Conservation (phyloP, 805 yeast species). For the Starmerella geochares region DNA sequence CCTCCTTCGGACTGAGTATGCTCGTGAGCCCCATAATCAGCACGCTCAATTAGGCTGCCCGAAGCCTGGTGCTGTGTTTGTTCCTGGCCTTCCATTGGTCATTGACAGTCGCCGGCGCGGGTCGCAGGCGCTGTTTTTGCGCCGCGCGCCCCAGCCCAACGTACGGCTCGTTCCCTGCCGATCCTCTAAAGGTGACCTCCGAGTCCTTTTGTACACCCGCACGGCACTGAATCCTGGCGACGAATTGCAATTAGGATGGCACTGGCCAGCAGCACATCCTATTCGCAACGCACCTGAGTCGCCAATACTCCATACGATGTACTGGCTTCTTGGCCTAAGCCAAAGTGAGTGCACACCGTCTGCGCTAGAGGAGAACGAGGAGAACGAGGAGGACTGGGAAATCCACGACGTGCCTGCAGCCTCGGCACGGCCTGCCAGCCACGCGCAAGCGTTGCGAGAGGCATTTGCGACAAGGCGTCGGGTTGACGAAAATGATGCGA, state of each 20-base stretch:
- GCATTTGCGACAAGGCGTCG: neutral
- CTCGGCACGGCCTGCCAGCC: neutral
- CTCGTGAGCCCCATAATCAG: slow-evolving; percentile 59
- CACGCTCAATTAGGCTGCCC: slow-evolving; percentile 62
- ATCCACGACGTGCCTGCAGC: neutral
- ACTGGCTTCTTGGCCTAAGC: slow-evolving; percentile 16
- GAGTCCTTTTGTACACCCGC: slow-evolving; percentile 48
- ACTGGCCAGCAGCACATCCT: slow-evolving; percentile 77
- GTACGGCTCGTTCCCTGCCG: slow-evolving; percentile 47
- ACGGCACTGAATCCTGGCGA: slow-evolving; percentile 50
- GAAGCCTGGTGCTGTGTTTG: slow-evolving; percentile 48
- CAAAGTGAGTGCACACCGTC: slow-evolving; percentile 8
- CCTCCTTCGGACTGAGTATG: slow-evolving; percentile 54
- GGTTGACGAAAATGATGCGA: neutral
- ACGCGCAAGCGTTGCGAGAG: neutral
- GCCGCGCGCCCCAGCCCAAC: slow-evolving; percentile 71
- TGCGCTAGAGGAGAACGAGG: slow-evolving; percentile 1
- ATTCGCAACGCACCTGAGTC: slow-evolving; percentile 33
- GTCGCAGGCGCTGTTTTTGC: slow-evolving; percentile 58
- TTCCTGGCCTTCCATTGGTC: slow-evolving; percentile 49
- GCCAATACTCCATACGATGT: neutral
- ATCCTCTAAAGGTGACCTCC: slow-evolving; percentile 33
- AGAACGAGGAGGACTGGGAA: slow-evolving; percentile 20
- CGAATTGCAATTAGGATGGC: slow-evolving; percentile 76
- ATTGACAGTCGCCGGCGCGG: slow-evolving; percentile 77